Base-by-base conservation (phyloP, 768 basidiomycete genomes). In the Galerina sulciceps region DNA sequence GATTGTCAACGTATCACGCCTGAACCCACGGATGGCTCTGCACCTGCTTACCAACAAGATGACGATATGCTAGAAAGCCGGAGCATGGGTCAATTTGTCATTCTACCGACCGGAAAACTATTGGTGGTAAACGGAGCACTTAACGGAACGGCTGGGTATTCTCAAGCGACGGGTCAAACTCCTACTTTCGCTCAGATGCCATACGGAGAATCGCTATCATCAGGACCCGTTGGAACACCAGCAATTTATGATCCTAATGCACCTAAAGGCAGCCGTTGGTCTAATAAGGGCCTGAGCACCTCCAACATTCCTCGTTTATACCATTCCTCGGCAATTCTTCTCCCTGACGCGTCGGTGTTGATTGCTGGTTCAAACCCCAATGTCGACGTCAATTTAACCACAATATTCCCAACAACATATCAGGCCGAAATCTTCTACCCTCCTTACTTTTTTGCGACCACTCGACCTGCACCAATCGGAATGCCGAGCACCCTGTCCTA, bases 321-420 rank as follows among this genome's bases (percentile, higher is more conserved):
- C 75, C 96, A 99, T 75, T 96, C 94, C 0, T 84, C 85, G 0
- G 95, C 94, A 11, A 82, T 96, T 15, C 83, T 98, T 23, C 85
- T 98, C 15, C 89, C 94, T 8, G 94, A 91, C 58, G 92, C 85
- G 1, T 91, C 91, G 1, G 88, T 99, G 37, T 71, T 97, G 53
- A 83, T 96, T 64, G 93, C 93, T 37, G 96, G 96, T 6, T 94
- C 93, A 36, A 98, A 98, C 75, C 95, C 96, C 1, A 96, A 96
- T 68, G 81, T 91, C 36, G 95, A 98, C 66, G 88, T 90, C 59
- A 88, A 89, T 65, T 55, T 76, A 35, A 72, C 76, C n/a, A 82
- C 83, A 17, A 42, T 79, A 37, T 94, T 80, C 78, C 88, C 89
- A 1, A 94, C 94, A 1, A 86, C 88, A 22, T 96, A 95, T 67